Conservation (phyloP, 805 yeast genomes). For the Saturnispora sanitii region DNA sequence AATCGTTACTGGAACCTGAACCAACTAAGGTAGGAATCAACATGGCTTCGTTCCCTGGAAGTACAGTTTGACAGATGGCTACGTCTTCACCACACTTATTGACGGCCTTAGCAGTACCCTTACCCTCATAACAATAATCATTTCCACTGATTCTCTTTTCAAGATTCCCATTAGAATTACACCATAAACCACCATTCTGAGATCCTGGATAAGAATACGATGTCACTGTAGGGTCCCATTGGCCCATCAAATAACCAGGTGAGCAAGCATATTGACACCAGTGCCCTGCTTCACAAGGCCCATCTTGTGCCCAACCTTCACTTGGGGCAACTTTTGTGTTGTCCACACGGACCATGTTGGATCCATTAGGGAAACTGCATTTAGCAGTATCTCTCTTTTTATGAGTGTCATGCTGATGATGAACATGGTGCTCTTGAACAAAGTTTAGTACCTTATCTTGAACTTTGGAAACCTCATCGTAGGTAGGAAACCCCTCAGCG, state of each 20-base stretch:
- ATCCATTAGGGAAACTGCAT: constrained; percentile 60
- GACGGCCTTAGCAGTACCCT: constrained; percentile 51
- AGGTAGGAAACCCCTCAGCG: not conserved
- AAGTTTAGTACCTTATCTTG: not conserved
- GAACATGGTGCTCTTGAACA: constrained; percentile 11
- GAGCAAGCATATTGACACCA: constrained; percentile 92
- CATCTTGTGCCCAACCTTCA: constrained; percentile 86
- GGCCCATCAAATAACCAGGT: constrained; percentile 78
- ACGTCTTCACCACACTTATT: constrained; percentile 51
- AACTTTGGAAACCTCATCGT: not conserved
- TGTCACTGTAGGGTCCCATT: constrained; percentile 78
- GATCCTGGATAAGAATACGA: constrained; percentile 68
- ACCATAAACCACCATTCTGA: constrained; percentile 73
- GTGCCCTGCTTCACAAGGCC: constrained; percentile 59
- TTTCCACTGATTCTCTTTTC: constrained; percentile 49
- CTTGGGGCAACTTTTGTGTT: constrained; percentile 41
- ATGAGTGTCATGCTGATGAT: constrained; percentile 7
- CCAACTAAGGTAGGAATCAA: constrained; percentile 69
- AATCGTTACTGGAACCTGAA: constrained; percentile 35
- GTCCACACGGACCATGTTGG: constrained; percentile 56
- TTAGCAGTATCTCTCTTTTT: constrained; percentile 9
- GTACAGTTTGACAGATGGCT: constrained; percentile 86
- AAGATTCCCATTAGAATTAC: constrained; percentile 60
- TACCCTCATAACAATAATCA: constrained; percentile 67
- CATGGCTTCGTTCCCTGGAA: constrained; percentile 94